Evolutionary conservation across 495 filamentous ascomycete species (phyloP).

Genomic region (Neurospora sp.): DNA sequence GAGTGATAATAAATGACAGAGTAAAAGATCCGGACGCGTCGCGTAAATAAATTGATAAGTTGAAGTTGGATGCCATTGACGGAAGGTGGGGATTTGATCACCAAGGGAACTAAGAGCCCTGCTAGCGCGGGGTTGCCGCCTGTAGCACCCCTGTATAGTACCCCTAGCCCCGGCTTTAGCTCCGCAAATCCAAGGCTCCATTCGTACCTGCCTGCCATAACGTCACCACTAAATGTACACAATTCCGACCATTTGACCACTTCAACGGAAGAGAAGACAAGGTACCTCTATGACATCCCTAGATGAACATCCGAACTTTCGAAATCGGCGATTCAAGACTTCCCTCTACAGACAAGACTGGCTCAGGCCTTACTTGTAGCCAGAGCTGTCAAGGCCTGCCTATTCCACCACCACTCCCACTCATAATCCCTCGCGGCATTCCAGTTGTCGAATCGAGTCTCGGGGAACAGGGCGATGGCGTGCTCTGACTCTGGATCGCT

Average conservation of each 20-base stretch:
- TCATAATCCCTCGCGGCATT: conserved; percentile 10
- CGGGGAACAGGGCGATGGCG: not conserved
- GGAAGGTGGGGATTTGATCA: not conserved
- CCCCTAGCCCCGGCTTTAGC: not conserved
- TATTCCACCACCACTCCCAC: conserved; percentile 23
- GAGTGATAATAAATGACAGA: not conserved
- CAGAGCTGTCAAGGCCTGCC: conserved; percentile 1
- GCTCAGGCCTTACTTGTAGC: not conserved
- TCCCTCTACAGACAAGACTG: not conserved
- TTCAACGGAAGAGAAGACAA: not conserved
- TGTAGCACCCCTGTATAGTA: not conserved
- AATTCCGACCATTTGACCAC: not conserved
- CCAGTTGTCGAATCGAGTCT: not conserved
- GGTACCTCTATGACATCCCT: not conserved
- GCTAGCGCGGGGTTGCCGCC: not conserved
- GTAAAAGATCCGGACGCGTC: not conserved
- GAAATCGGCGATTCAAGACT: not conserved
- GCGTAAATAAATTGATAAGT: conserved; percentile 2
- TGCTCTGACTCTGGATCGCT: not conserved
- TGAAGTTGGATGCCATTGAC: not conserved
- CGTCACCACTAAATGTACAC: not conserved
- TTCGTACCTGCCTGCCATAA: not conserved
- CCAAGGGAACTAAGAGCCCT: not conserved
- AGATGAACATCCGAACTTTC: not conserved
- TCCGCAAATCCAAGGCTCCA: not conserved